Evolutionary conservation across 345 rosid species (phyloP).

Genomic region (Pugionium dolabratum): DNA sequence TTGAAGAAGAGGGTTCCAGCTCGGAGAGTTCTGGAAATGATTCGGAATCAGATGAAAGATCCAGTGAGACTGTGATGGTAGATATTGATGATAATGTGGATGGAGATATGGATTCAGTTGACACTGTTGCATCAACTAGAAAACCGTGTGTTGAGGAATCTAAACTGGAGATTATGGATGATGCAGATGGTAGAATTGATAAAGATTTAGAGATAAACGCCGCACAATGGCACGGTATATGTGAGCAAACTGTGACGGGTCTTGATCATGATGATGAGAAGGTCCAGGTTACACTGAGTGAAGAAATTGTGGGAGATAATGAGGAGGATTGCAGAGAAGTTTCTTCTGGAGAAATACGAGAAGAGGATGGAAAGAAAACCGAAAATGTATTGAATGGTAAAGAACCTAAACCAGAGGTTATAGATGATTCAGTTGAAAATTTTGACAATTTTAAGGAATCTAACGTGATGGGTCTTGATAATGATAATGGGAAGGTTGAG

Average conservation of each 20-base stretch:
- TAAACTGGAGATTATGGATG: conserved; percentile 23
- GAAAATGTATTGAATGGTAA: conserved; percentile 23
- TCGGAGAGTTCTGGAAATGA: conserved; percentile 22
- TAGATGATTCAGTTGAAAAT: conserved; percentile 19
- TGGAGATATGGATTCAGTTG: conserved; percentile 2
- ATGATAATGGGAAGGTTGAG: conserved; percentile 7
- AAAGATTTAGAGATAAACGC: conserved; percentile 2
- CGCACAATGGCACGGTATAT: not conserved
- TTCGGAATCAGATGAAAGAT: conserved; percentile 3
- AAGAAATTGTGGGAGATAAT: conserved; percentile 13
- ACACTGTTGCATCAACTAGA: conserved; percentile 7
- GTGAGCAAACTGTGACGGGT: conserved; percentile 16
- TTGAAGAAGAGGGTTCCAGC: conserved; percentile 29
- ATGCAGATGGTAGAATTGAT: not conserved
- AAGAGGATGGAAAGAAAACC: conserved; percentile 7
- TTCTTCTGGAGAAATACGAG: conserved; percentile 17
- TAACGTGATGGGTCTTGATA: not conserved
- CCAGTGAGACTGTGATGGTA: conserved; percentile 15
- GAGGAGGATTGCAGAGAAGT: not conserved
- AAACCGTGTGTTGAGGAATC: conserved; percentile 8
- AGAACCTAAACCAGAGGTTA: conserved; percentile 24
- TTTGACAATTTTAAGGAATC: conserved; percentile 12
- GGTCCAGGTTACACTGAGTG: not conserved
- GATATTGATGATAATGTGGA: conserved; percentile 9
- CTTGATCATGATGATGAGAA: conserved; percentile 14